Conservation (phyloP, 768 basidiomycete genomes). For the Gyrodon lividus region DNA sequence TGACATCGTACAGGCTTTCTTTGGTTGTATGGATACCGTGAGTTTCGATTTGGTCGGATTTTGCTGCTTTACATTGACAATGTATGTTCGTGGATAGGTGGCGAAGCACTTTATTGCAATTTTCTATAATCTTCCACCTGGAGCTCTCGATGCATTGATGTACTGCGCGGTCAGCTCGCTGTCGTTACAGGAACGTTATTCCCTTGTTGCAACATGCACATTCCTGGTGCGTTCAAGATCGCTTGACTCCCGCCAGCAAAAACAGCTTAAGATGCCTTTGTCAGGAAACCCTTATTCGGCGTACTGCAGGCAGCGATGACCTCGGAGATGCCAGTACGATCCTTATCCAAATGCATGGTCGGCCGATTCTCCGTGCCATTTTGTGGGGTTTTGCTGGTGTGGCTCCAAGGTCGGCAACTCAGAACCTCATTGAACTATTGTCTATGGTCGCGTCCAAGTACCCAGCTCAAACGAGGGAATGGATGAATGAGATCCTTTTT, state of each 20-base stretch:
- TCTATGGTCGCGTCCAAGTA: slow-evolving; percentile 61
- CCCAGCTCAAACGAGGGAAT: slow-evolving; percentile 53
- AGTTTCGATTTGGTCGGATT: slow-evolving; percentile 19
- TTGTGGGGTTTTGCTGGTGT: slow-evolving; percentile 80
- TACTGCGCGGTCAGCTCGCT: slow-evolving; percentile 67
- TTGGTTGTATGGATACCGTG: slow-evolving; percentile 77
- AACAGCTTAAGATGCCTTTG: not conserved
- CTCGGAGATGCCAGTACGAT: slow-evolving; percentile 55
- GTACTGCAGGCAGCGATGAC: slow-evolving; percentile 62
- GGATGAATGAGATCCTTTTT: slow-evolving; percentile 74
- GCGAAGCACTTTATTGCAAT: slow-evolving; percentile 59
- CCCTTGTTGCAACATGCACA: slow-evolving; percentile 74
- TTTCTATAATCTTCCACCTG: slow-evolving; percentile 63
- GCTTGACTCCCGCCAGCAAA: not conserved
- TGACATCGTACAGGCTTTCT: slow-evolving; percentile 88
- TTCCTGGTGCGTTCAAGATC: slow-evolving; percentile 63
- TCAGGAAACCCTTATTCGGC: slow-evolving; percentile 63
- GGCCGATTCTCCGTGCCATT: slow-evolving; percentile 66
- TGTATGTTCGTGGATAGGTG: slow-evolving; percentile 23
- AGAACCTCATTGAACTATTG: slow-evolving; percentile 82
- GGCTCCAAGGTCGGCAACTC: slow-evolving; percentile 79
- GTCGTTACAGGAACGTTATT: slow-evolving; percentile 79
- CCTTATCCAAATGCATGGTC: slow-evolving; percentile 56
- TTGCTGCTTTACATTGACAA: not conserved
- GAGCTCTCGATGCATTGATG: slow-evolving; percentile 65